Conservation (phyloP, 768 basidiomycete species). For the Tephrocybe sp. region DNA sequence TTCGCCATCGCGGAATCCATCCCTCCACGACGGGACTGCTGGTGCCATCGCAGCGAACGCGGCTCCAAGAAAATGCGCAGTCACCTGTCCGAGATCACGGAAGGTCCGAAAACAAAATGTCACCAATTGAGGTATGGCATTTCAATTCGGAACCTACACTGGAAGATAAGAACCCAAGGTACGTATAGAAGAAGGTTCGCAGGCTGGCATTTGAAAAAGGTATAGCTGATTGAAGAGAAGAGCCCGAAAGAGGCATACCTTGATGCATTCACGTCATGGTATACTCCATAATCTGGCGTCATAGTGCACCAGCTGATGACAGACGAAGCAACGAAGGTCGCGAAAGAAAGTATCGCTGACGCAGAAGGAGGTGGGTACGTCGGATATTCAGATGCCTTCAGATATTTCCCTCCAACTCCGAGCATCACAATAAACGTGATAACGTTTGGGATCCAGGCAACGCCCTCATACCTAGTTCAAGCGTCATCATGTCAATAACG, state of each 20-base stretch:
- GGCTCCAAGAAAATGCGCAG: slow-evolving; percentile 58
- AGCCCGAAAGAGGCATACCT: slow-evolving; percentile 18
- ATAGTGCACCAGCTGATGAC: slow-evolving; percentile 43
- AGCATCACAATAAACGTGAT: slow-evolving; percentile 63
- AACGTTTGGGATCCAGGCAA: slow-evolving; percentile 68
- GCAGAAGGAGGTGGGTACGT: slow-evolving; percentile 26
- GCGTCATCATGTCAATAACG: background rate
- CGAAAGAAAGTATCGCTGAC: slow-evolving; percentile 33
- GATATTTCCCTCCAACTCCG: slow-evolving; percentile 63
- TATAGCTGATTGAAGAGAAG: background rate
- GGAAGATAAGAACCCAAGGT: slow-evolving; percentile 62
- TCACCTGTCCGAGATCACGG: slow-evolving; percentile 30
- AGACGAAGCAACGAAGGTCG: slow-evolving; percentile 36
- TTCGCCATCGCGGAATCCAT: slow-evolving; percentile 51
- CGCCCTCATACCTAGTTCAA: slow-evolving; percentile 46
- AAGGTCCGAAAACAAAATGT: too few relatives aligned
- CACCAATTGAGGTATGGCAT: too few relatives aligned
- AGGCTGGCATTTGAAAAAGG: slow-evolving; percentile 30
- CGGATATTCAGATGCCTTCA: slow-evolving; percentile 28
- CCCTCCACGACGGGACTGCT: slow-evolving; percentile 53
- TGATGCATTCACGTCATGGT: slow-evolving; percentile 34
- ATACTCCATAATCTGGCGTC: slow-evolving; percentile 46
- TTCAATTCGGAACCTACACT: slow-evolving; percentile 46
- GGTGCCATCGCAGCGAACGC: slow-evolving; percentile 62
- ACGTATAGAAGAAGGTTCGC: slow-evolving; percentile 64